Conservation (phyloP, 805 yeast genomes). For the Kockiozyma suomiensis region DNA sequence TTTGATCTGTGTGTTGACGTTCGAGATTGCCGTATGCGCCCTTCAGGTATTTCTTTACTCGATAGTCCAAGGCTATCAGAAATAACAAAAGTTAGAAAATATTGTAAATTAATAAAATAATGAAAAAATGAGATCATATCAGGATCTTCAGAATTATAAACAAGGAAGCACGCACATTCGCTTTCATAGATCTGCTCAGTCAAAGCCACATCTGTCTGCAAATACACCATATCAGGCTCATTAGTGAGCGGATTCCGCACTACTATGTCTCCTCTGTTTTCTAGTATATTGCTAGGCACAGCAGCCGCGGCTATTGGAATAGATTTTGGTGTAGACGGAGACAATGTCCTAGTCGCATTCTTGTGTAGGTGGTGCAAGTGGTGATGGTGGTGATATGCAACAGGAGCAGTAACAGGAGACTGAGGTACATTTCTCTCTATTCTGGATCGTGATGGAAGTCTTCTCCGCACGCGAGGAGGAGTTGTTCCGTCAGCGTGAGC, state of each 20-base stretch:
- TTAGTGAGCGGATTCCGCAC: conserved; percentile 24
- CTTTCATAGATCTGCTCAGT: conserved; percentile 21
- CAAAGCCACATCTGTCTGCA: conserved; percentile 21
- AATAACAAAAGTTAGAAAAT: not conserved
- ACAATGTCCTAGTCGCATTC: not conserved
- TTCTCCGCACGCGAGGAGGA: conserved; percentile 2
- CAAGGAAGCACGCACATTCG: conserved; percentile 29
- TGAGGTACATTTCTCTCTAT: not conserved
- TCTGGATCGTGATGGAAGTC: not conserved
- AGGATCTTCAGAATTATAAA: too few relatives aligned
- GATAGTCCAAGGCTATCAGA: conserved; percentile 19
- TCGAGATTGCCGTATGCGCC: conserved; percentile 10
- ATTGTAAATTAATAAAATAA: too few relatives aligned
- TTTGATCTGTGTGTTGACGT: conserved; percentile 6
- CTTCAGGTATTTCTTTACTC: conserved; percentile 13
- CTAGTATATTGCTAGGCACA: conserved; percentile 3
- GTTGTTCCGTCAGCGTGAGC: not conserved
- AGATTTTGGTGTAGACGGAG: conserved; percentile 3
- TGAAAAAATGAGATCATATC: too few relatives aligned
- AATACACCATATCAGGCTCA: conserved; percentile 27
- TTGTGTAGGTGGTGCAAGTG: conserved; percentile 1
- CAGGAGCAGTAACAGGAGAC: not conserved
- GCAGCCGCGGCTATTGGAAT: not conserved
- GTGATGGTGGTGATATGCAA: conserved; percentile 4
- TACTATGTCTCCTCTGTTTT: conserved; percentile 19